These are phyloP conservation scores for Phaeotremella fagi DNA, from an alignment of 768 basidiomycete species.

Conservation along the genomic window DNA sequence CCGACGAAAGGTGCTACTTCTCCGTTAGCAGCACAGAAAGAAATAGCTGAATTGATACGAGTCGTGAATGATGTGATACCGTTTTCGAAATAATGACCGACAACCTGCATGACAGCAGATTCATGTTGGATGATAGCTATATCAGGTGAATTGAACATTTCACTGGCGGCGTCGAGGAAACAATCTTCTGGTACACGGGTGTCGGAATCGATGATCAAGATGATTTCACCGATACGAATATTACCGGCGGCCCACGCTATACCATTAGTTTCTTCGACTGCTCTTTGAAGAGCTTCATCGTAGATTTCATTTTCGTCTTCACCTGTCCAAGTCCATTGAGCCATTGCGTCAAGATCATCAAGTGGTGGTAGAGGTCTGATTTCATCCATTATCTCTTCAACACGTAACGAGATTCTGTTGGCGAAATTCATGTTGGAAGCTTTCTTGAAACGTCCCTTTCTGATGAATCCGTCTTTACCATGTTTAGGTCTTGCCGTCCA, in stretches of 20 bases:
- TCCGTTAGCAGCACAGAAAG: conserved; percentile 44
- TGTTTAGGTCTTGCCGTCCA: conserved; percentile 79
- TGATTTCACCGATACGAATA: conserved; percentile 59
- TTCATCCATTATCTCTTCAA: conserved; percentile 54
- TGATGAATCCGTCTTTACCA: conserved; percentile 65
- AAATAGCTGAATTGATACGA: conserved; percentile 61
- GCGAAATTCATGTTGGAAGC: conserved; percentile 88
- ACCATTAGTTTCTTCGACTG: conserved; percentile 62
- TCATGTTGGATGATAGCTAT: conserved; percentile 88
- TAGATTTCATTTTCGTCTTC: conserved; percentile 64
- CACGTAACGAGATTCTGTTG: conserved; percentile 61
- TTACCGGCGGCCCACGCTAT: conserved; percentile 67
- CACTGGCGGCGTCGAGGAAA: conserved; percentile 75
- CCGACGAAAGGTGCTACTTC: conserved; percentile 48
- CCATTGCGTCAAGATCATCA: conserved; percentile 31
- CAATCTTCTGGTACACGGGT: conserved; percentile 79
- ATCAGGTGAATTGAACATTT: conserved; percentile 73
- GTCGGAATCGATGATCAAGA: conserved; percentile 78
- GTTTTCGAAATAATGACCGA: conserved; percentile 83
- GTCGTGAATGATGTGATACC: conserved; percentile 83
- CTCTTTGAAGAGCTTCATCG: conserved; percentile 66
- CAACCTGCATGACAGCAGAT: conserved; percentile 87
- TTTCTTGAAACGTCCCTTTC: conserved; percentile 88
- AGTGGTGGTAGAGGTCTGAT: conserved; percentile 49
- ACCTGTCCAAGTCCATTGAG: conserved; percentile 56